Percentiles rank a stretch among this genome's conserved stretches.
Evolutionary conservation across 495 filamentous ascomycete species (phyloP).

Genomic region (Jackrogersella minutella): DNA sequence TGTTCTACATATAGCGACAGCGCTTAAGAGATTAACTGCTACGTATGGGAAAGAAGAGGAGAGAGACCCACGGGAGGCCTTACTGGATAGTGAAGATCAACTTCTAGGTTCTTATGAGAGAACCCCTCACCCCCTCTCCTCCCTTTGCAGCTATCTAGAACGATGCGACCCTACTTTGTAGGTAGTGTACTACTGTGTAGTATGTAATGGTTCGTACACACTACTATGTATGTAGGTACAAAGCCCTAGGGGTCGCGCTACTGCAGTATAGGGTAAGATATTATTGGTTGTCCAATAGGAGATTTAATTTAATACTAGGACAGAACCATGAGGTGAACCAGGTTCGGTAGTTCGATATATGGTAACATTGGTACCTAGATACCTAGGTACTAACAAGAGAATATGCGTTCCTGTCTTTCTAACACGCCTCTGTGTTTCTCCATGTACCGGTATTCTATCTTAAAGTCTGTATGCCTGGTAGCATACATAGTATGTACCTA

Average conservation of each 20-base stretch:
- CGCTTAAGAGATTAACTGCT: constrained; percentile 13
- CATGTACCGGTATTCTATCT: too few relatives aligned
- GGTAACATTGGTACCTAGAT: too few relatives aligned
- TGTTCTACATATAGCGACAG: constrained; percentile 17
- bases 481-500: too few relatives aligned
- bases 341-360: constrained; percentile 28
- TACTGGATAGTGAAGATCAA: constrained; percentile 20
- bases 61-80: constrained; percentile 24
- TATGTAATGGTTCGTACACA: neutral
- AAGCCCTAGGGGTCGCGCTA: constrained; percentile 7
- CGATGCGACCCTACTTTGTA: constrained; percentile 18
- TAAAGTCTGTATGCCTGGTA: too few relatives aligned
- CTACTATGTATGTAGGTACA: constrained; percentile 6
- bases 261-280: constrained; percentile 7
- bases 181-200: too few relatives aligned
- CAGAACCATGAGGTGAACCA: constrained; percentile 10
- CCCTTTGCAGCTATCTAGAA: constrained; percentile 12
- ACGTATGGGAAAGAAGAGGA: neutral
- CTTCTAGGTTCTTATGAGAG: constrained; percentile 1
- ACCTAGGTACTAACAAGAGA: constrained; percentile 1
- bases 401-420: neutral
- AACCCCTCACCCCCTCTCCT: constrained; percentile 14
- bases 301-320: constrained; percentile 11
- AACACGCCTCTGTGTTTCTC: neutral
- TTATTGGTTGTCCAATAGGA: constrained; percentile 13